phyloP scores from a whole-genome alignment of 2,329 filamentous ascomycete species.

The Harringtonia lauricola region DNA sequence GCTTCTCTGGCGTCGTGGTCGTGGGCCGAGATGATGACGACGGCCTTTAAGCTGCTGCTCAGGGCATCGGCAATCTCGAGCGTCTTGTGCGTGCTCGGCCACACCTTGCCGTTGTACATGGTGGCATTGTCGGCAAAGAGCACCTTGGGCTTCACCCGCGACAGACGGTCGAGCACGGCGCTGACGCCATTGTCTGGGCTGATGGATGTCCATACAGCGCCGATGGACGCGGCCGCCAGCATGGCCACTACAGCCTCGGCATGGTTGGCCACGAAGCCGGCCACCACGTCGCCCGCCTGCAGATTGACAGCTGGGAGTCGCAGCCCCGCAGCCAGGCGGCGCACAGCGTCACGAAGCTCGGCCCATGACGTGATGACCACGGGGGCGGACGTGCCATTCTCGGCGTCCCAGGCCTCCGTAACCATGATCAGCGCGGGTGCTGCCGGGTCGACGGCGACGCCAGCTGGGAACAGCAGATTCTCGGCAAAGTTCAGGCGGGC shows the following conservation, averaged over 20 bases:
- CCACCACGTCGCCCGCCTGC: constrained; percentile 42
- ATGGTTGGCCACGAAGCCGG: constrained; percentile 80
- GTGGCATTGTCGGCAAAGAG: constrained; percentile 83
- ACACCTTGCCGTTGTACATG: constrained; percentile 83
- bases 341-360: constrained; percentile 67
- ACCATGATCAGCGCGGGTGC: constrained; percentile 65
- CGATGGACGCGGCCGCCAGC: constrained; percentile 70
- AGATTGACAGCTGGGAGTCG: constrained; percentile 47
- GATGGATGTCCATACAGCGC: constrained; percentile 86
- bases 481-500: constrained; percentile 85
- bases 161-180: constrained; percentile 77
- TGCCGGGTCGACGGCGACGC: constrained; percentile 43
- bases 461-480: constrained; percentile 71
- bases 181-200: constrained; percentile 88
- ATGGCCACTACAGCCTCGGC: constrained; percentile 78
- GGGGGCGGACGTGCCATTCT: constrained; percentile 22
- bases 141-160: constrained; percentile 72
- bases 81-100: constrained; percentile 71
- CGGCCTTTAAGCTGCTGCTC: constrained; percentile 53
- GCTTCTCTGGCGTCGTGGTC: constrained; percentile 11
- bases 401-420: constrained; percentile 55
- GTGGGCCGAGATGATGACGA: constrained; percentile 61
- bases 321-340: constrained; percentile 60
- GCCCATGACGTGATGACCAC: constrained; percentile 54
- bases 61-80: constrained; percentile 62